A percentile compares a stretch with the other conserved stretches of the same genome.
These are phyloP conservation scores for Hibiscus tridactylites DNA, from an alignment of 345 rosid species.

Conservation along the genomic window DNA sequence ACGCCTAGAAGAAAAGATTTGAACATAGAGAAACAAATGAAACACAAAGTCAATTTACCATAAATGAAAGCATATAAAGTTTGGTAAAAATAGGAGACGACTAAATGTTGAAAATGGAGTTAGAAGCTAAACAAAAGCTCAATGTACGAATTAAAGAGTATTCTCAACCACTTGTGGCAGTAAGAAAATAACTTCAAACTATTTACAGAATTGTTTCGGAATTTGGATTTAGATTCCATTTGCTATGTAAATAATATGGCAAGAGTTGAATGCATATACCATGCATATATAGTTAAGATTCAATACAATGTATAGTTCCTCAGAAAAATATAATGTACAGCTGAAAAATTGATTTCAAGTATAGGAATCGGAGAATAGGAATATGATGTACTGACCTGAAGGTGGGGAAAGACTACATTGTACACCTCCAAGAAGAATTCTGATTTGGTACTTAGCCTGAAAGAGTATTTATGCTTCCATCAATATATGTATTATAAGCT, in stretches of 20 bases:
- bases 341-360: neutral
- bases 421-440: conserved; percentile 9
- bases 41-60: neutral
- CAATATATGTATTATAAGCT: neutral
- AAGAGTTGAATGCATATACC: no score
- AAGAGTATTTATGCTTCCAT: neutral
- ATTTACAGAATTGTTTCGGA: neutral
- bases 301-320: no score
- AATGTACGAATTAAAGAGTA: neutral
- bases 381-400: neutral
- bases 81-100: neutral
- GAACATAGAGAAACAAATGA: conserved; percentile 8
- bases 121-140: neutral
- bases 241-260: no score
- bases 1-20: conserved; percentile 33
- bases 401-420: conserved; percentile 4
- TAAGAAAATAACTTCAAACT: neutral
- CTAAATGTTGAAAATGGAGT: neutral
- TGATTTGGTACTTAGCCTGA: conserved; percentile 8
- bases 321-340: no score
- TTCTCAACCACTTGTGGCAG: neutral
- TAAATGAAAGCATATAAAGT: neutral
- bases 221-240: no score
- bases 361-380: neutral
- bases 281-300: no score